Evolutionary conservation across 2,329 filamentous ascomycete species (phyloP), one percentile per base, ranked within the genome.

Genomic region (Penicillium crustosum): DNA sequence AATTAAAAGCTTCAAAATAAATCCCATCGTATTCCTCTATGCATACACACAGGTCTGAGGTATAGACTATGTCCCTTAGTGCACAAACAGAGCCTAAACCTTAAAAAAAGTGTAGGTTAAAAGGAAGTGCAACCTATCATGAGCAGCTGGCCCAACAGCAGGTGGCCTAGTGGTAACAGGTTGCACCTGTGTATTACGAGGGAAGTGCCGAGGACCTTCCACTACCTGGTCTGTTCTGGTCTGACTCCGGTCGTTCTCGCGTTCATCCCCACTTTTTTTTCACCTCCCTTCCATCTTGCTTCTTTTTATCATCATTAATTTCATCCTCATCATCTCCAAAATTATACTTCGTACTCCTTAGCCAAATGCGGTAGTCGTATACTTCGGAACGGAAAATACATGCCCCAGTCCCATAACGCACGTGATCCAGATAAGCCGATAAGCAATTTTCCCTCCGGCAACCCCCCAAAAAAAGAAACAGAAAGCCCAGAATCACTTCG

Each of bases 391-490:
- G 49, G 55, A 52, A 57, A 35, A 53, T 47, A 13, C 4, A 39
- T 21, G 6, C 13, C 31, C 19, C 44, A 33, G 21, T 1, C 19
- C 41, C 29, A 53, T 3, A 17, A 1, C 5, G 1, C 55, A 57
- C 49, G 49, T 57, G 55, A 57, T 13, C 5, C 27, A 31, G 55
- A 57, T 57, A 57, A 57, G 49, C 19, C 35, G 55, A 57, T 57
- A 57, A 57, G 55, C 35, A 57, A 57, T 48, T 57, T 57, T 57
- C 55, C 55, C 55, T 57, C 49, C 23, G 29, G 49, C 55, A 53
- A 57, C 55, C 49, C 55, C 47, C 25, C 38, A 19, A 47, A 53
- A 57, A 52, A 44, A 41, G 42, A 35, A 44, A 47, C 15, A 41
- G 42, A 49, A 49, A 54, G 29, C 31, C 36, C 35, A 42, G 44